Percentiles rank a stretch among this genome's conserved stretches.
Evolutionary conservation across 805 yeast genomes (phyloP).

Genomic region (Ogataea ganodermae): DNA sequence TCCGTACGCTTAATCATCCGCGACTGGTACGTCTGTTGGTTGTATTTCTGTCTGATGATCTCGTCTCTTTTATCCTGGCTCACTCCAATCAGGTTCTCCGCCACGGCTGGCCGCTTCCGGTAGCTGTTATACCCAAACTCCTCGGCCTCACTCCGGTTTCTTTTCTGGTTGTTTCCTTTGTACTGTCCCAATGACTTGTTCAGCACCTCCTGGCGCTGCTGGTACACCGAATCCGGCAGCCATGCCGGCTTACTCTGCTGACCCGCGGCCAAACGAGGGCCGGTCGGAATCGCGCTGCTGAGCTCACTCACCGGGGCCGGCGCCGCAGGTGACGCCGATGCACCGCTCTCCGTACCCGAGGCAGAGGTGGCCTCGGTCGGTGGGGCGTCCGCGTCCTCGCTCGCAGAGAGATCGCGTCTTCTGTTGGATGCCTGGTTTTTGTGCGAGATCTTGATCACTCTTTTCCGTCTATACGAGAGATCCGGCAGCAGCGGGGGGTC

Average conservation of each 20-base stretch:
- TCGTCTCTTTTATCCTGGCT: slow-evolving; percentile 50
- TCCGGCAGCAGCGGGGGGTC: slow-evolving; percentile 8
- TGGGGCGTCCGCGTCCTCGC: slow-evolving; percentile 1
- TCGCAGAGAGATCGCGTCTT: slow-evolving; percentile 14
- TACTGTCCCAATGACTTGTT: slow-evolving; percentile 6
- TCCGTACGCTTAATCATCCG: slow-evolving; percentile 61
- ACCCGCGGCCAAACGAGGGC: slow-evolving; percentile 1
- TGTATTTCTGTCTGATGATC: slow-evolving; percentile 81
- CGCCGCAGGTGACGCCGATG: not conserved
- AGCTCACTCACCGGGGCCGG: not conserved
- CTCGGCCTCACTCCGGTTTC: not conserved
- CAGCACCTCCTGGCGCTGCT: slow-evolving; percentile 25
- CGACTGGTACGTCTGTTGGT: slow-evolving; percentile 74
- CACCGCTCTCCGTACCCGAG: not conserved
- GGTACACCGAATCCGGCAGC: slow-evolving; percentile 35
- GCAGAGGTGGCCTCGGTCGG: not conserved
- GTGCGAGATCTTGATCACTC: slow-evolving; percentile 23
- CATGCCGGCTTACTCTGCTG: slow-evolving; percentile 32
- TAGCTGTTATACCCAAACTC: slow-evolving; percentile 2
- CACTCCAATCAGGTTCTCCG: slow-evolving; percentile 34
- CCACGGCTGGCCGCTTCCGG: slow-evolving; percentile 12
- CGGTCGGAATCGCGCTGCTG: slow-evolving; percentile 1
- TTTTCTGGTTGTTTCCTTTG: not conserved
- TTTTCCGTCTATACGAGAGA: slow-evolving; percentile 19
- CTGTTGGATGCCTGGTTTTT: slow-evolving; percentile 14